Conservation (phyloP, 345 rosid species). For the Hirschfeldia incana region DNA sequence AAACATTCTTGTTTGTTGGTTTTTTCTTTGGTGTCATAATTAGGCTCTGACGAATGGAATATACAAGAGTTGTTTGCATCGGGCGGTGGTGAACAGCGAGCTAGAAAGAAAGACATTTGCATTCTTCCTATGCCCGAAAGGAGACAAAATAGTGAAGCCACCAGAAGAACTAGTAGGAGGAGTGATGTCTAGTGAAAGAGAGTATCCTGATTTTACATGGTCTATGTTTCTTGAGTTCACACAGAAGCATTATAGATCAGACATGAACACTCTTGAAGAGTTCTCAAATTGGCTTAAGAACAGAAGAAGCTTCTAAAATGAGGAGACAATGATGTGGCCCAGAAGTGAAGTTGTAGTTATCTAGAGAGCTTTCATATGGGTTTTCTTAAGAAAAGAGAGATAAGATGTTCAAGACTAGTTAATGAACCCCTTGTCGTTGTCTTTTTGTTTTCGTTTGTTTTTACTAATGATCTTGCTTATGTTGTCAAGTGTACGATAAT, state of each 20-base stretch:
- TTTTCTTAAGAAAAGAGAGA: background rate
- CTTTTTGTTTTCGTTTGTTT: background rate
- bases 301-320: constrained; percentile 20
- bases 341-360: constrained; percentile 14
- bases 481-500: background rate
- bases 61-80: constrained; percentile 65
- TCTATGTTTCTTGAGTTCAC: constrained; percentile 66
- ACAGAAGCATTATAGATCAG: constrained; percentile 35
- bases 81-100: constrained; percentile 64
- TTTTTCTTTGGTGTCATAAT: background rate
- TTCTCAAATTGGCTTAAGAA: constrained; percentile 39
- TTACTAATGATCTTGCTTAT: background rate
- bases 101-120: constrained; percentile 57
- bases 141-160: constrained; percentile 65
- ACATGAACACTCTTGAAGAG: constrained; percentile 34
- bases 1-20: background rate
- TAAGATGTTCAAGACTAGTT: constrained; percentile 12
- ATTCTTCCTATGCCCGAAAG: constrained; percentile 59
- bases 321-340: constrained; percentile 32
- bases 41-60: constrained; percentile 37
- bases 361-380: background rate
- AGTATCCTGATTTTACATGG: constrained; percentile 84
- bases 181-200: constrained; percentile 26
- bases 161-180: constrained; percentile 50
- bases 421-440: background rate